Base-by-base conservation (phyloP, 345 rosid genomes). In the Citrus maxima region DNA sequence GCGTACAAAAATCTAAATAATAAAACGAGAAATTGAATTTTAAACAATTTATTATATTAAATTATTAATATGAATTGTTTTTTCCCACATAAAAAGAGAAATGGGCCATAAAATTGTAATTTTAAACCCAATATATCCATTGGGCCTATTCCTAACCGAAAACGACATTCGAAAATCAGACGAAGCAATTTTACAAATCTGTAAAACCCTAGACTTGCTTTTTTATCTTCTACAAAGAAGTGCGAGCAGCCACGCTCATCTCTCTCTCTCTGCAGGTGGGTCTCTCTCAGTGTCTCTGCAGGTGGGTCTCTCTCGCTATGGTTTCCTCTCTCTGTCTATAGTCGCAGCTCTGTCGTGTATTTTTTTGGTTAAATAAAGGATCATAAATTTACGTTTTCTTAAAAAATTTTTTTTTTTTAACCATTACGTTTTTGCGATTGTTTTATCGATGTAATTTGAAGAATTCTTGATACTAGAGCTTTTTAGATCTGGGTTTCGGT, bases 181-280 rank as follows among this genome's bases (percentile, higher is more conserved):
- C 62, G 19, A 10, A 16, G 22, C 58, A 21, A 35, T 12, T 34
- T 34, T 59, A 3, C 27, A 59, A 6, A n/a, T 66, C 49, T 35
- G 70, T 71, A 54, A 71, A 71, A 71, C 75, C 75, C 75, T 71
- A 54, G 25, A 34, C 10, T 54, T 30, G 4, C 16, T 32, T 54
- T 54, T 54, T 54, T 71, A 71, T 71, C 75, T 71, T 54, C 18
- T 1, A 27, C 60, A 21, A 19, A 22, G 34, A 30, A 18, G 54
- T n/a, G 6, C 22, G 22, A 71, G 75, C 75, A 8, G 70, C 70
- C 78, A 30, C 70, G 28, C 46, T 24, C 67, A 1, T 16, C 22
- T 25, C 35, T 28, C 28, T 16, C 35, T 25, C 51, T 51, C 42
- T 30, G 4, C 32, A 30, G 32, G 78, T 64, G 37, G 28, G 32